phyloP scores from a whole-genome alignment of 2,329 filamentous ascomycete genomes.

The Pseudogymnoascus sp. region DNA sequence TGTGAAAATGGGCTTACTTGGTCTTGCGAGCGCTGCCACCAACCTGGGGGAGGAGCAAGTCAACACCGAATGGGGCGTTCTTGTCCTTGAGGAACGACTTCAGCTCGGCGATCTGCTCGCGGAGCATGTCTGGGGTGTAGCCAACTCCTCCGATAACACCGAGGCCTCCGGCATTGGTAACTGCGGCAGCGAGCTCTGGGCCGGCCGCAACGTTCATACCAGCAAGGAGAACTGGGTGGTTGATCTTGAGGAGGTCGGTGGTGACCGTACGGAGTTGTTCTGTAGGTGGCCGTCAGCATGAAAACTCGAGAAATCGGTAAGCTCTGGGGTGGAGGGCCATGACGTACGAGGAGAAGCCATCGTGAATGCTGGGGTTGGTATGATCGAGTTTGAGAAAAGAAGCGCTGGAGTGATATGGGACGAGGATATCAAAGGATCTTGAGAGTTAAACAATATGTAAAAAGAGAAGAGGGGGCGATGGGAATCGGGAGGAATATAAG shows the following conservation, averaged over 20 bases:
- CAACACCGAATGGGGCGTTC: slow-evolving; percentile 91
- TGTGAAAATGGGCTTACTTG: slow-evolving; percentile 48
- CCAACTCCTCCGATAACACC: slow-evolving; percentile 93
- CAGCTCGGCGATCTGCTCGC: slow-evolving; percentile 88
- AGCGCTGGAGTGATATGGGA: not conserved
- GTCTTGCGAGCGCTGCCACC: slow-evolving; percentile 92
- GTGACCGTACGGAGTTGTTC: slow-evolving; percentile 84
- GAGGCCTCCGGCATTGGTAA: slow-evolving; percentile 92
- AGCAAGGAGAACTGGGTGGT: slow-evolving; percentile 89
- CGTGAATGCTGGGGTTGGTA: slow-evolving; percentile 22
- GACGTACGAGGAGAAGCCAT: slow-evolving; percentile 78
- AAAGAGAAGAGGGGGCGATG: not conserved
- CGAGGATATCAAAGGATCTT: not conserved
- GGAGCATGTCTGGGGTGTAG: slow-evolving; percentile 96
- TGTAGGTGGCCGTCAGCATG: slow-evolving; percentile 32
- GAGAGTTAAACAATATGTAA: not conserved
- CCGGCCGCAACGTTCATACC: slow-evolving; percentile 99
- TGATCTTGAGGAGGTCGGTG: slow-evolving; percentile 96
- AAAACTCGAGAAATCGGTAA: not conserved
- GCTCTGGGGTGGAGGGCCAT: not conserved
- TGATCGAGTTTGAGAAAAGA: slow-evolving; percentile 10
- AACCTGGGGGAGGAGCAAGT: slow-evolving; percentile 87
- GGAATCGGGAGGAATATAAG: not conserved
- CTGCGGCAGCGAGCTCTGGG: slow-evolving; percentile 89
- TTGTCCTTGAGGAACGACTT: slow-evolving; percentile 84